These are phyloP conservation scores for Arabidopsis lyrata DNA, from an alignment of 441 rosid species.

Conservation along the genomic window DNA sequence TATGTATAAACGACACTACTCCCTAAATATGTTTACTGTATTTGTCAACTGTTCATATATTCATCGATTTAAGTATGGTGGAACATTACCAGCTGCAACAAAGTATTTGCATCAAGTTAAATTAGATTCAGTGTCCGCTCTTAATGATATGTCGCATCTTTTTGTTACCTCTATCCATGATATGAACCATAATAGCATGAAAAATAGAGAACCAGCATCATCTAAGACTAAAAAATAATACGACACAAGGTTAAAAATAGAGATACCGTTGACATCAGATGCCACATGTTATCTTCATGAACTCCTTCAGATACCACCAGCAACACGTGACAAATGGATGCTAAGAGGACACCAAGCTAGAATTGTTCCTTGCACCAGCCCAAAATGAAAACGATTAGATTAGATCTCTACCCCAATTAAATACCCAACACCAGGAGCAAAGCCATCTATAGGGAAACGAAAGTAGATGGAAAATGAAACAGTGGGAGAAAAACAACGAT, in stretches of 20 bases:
- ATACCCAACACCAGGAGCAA: background rate
- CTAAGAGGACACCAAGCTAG: constrained; percentile 80
- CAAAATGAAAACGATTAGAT: constrained; percentile 41
- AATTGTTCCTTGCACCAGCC: constrained; percentile 62
- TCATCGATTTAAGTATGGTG: background rate
- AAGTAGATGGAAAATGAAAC: background rate
- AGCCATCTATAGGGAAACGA: background rate
- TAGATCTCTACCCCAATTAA: constrained; percentile 14
- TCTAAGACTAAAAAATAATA: background rate
- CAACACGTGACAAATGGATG: constrained; percentile 83
- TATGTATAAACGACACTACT: no score
- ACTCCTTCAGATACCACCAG: constrained; percentile 84
- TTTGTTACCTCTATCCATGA: background rate
- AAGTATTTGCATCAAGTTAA: constrained; percentile 5
- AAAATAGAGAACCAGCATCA: constrained; percentile 11
- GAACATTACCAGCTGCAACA: background rate
- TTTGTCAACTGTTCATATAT: no score
- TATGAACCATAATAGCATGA: background rate
- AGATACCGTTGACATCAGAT: constrained; percentile 68
- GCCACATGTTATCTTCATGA: constrained; percentile 72
- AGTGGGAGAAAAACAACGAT: background rate
- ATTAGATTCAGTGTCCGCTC: background rate
- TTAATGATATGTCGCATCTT: background rate
- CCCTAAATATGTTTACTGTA: no score
- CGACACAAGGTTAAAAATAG: constrained; percentile 27